Conservation (phyloP, 257 asterid genomes). For the Jacaranda mimosifolia region DNA sequence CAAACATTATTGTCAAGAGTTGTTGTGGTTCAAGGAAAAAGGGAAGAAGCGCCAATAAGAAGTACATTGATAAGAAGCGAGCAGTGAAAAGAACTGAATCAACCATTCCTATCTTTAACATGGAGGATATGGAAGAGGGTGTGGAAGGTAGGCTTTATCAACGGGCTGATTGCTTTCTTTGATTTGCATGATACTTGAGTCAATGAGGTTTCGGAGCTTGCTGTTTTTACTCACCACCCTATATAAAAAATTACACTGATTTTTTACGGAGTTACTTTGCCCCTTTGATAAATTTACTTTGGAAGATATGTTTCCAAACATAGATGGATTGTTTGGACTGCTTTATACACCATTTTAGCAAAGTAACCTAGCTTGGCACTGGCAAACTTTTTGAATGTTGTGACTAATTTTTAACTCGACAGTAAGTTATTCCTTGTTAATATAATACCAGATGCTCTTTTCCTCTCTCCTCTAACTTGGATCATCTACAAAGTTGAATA, state of each 20-base stretch:
- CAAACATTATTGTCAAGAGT: constrained; percentile 66
- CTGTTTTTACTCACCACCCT: not conserved
- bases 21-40: constrained; percentile 73
- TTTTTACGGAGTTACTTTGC: too few species aligned
- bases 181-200: not conserved
- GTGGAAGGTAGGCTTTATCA: constrained; percentile 46
- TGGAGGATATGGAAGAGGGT: constrained; percentile 56
- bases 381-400: too few species aligned
- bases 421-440: too few species aligned
- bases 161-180: not conserved
- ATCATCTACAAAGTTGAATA: not conserved
- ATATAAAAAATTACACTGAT: not conserved
- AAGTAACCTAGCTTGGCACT: too few species aligned
- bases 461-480: not conserved
- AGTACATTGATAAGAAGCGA: constrained; percentile 52
- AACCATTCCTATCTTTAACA: constrained; percentile 52
- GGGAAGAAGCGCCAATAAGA: constrained; percentile 47
- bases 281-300: too few species aligned
- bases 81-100: constrained; percentile 53
- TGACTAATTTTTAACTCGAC: too few species aligned
- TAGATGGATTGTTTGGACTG: too few species aligned
- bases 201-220: not conserved
- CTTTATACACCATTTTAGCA: too few species aligned
- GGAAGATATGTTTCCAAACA: too few species aligned
- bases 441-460: not conserved